Evolutionary conservation across 2,329 filamentous ascomycete genomes (phyloP), one percentile per base, ranked within the genome.

Genomic region (Calonectria honghensis): DNA sequence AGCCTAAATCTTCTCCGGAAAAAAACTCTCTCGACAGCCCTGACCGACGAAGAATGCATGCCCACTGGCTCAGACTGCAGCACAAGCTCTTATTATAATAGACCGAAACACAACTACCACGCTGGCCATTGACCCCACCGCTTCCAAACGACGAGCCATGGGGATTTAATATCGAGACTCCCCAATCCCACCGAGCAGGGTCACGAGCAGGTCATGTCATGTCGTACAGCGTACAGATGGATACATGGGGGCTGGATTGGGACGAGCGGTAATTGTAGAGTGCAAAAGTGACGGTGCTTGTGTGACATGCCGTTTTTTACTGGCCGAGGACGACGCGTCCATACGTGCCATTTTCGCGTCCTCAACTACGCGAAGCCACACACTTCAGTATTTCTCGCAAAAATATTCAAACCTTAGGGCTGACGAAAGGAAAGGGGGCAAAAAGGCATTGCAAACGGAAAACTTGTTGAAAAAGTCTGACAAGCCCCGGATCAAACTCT

Each of bases 341-440:
- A 61, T 4, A 68, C 75, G 75, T 63, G 75, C 70, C 14, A 37
- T 65, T 72, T 70, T 77, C 75, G 75, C 73, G 75, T 70, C 35
- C 29, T 9, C 20, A 11, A 16, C 20, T 14, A 70, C 75, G 75
- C 73, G 73, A 37, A 70, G 11, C 35, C 29, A 16, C 48, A 69
- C 45, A 54, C 31, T 37, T 52, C 24, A 63, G 14, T 31, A 37
- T 67, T 35, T 54, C 64, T 51, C 45, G 48, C 45, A 57, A 68
- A 54, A 24, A 14, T 35, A 31, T 45, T 50, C 61, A 48, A 65
- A 50, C 20, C 45, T 48, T 59, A 59, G 54, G 70, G 70, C 70
- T 50, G 65, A 68, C 65, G 48, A 24, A 45, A 45, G 18, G 50
- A 39, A 48, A 50, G 29, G 45, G 45, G 45, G 20, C 45, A 24